These are phyloP conservation scores for Chlamydomonas schloesseri DNA, from an alignment of 139 green algal species.

Conservation along the genomic window DNA sequence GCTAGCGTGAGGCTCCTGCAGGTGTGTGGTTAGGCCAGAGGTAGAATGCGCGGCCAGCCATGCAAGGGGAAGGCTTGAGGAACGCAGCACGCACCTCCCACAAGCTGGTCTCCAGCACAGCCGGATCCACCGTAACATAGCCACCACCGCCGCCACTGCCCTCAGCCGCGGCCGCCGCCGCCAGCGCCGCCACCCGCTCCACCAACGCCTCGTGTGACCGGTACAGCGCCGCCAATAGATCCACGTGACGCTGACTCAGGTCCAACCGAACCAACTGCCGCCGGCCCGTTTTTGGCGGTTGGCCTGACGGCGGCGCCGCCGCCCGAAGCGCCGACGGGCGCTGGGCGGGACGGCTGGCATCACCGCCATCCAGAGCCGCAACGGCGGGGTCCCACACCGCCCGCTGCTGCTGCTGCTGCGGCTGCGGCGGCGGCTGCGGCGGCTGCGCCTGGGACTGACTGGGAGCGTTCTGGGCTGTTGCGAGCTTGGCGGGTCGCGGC, in stretches of 20 bases:
- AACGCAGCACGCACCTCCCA: conserved; percentile 33
- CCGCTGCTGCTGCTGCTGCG: too few species aligned
- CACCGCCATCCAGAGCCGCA: too few species aligned
- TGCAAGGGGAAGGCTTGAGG: too few species aligned
- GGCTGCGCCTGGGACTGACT: too few species aligned
- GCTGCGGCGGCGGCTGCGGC: too few species aligned
- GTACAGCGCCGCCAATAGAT: background rate
- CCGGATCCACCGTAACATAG: background rate
- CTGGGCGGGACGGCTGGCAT: too few species aligned
- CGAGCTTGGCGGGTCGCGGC: background rate
- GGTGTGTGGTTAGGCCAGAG: too few species aligned
- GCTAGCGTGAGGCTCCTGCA: too few species aligned
- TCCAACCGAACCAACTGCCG: conserved; percentile 7
- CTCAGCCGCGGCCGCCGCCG: background rate
- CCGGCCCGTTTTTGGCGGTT: too few species aligned
- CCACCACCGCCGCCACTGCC: background rate
- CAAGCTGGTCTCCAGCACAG: conserved; percentile 8
- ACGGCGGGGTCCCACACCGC: too few species aligned
- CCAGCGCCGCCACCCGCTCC: background rate
- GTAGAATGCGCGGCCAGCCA: too few species aligned
- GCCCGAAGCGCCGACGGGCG: background rate
- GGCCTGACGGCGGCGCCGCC: background rate
- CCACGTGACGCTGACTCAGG: background rate
- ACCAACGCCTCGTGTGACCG: background rate
- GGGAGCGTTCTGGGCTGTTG: too few species aligned